Percentiles rank a stretch among this genome's conserved stretches.
Evolutionary conservation across 2,329 filamentous ascomycete genomes (phyloP).

Genomic region (Lecanicillium sp.): DNA sequence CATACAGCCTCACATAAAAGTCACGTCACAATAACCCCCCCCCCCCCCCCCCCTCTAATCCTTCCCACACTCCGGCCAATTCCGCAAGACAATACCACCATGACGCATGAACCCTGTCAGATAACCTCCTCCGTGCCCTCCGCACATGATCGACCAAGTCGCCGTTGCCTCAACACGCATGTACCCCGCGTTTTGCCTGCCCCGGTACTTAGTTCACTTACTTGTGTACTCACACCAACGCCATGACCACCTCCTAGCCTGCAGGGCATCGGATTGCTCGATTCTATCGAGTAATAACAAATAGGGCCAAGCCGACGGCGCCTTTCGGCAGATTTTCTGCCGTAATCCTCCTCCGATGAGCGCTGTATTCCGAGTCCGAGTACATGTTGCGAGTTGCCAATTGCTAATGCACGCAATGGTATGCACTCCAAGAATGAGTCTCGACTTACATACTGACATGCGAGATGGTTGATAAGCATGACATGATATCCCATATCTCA

Average conservation of each 20-base stretch:
- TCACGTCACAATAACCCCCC: too few species aligned
- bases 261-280: neutral
- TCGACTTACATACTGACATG: too few species aligned
- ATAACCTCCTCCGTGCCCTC: neutral
- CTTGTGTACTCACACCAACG: neutral
- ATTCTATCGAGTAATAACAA: conserved; percentile 11
- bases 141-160: neutral
- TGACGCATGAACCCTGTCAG: neutral
- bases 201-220: too few species aligned
- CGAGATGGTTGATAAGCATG: too few species aligned
- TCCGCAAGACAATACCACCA: neutral
- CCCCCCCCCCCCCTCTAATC: too few species aligned
- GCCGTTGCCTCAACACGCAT: neutral
- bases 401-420: too few species aligned
- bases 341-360: neutral
- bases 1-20: too few species aligned
- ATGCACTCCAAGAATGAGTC: too few species aligned
- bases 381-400: too few species aligned
- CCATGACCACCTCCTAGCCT: neutral
- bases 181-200: neutral
- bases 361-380: neutral
- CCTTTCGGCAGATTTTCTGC: neutral
- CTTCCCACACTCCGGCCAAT: conserved; percentile 3
- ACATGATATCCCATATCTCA: neutral
- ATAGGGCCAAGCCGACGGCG: conserved; percentile 1